Base-by-base conservation (phyloP, 2,329 filamentous ascomycete species). In the Colletotrichum tropicicola region DNA sequence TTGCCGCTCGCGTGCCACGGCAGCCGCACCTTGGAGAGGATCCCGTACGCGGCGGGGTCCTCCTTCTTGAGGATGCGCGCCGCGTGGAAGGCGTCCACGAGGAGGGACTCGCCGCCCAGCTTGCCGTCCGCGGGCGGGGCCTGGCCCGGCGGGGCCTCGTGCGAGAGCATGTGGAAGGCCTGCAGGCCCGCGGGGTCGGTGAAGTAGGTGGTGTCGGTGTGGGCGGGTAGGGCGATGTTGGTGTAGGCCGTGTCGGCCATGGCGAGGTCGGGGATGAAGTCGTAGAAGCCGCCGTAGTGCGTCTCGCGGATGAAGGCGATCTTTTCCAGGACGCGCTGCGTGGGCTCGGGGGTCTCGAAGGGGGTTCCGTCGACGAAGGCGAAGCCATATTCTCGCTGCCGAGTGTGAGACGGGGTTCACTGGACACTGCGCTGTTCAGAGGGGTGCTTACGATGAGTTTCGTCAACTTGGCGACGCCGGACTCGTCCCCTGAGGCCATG, bases 141-240 rank as follows among this genome's bases (percentile, higher is more conserved):
- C n/a, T 72, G 72, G 1, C 72, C 70, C 3, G 77, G 75, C 21
- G 88, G 86, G 2, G 84, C 79, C 7, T 89, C 91, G 75, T 97
- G 93, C 0, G 92, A 96, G 27, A 98, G 86, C 48, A 98, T 83
- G 74, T 99, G 96, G 77, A 99, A 97, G 25, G 96, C 89, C 76
- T 99, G 96, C 32, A 99, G 85, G 9, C 95, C 93, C 2, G 92
- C 90, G 0, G 96, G 95, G 68, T 98, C 95, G 21, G 89, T 94
- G 79, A 98, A 98, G 78, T 99, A 98, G 1, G 95, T 97, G 6
- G 89, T 98, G 79, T 99, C 96, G 1, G 95, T 98, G 77, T 99
- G 96, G 1, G 92, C 91, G 19, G 89, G 88, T 3, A 99, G 86
- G 1, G 90, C 89, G 53, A 96, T 84, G 71, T 91, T 93, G 2